Evolutionary conservation across 768 basidiomycete genomes (phyloP).

Genomic region (Hypsizygus marmoreus): DNA sequence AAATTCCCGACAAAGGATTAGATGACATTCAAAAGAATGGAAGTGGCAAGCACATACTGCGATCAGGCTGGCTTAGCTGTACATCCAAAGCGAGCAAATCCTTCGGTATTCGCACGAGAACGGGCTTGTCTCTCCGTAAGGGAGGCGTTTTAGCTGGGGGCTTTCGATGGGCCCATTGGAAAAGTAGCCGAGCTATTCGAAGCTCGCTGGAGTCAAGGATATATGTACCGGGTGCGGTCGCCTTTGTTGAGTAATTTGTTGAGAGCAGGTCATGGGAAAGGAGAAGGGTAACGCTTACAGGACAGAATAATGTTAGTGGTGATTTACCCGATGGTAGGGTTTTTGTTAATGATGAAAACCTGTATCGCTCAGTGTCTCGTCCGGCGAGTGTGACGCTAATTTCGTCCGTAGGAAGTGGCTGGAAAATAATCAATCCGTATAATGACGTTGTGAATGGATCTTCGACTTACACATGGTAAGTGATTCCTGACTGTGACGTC

Average conservation of each 20-base stretch:
- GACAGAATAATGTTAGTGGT: slow-evolving; percentile 61
- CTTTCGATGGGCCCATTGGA: slow-evolving; percentile 65
- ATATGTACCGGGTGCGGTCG: slow-evolving; percentile 69
- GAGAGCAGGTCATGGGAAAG: neutral
- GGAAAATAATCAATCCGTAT: slow-evolving; percentile 6
- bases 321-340: slow-evolving; percentile 62
- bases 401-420: slow-evolving; percentile 67
- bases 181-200: slow-evolving; percentile 58
- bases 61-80: slow-evolving; percentile 58
- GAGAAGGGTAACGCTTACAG: slow-evolving; percentile 49
- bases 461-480: slow-evolving; percentile 70
- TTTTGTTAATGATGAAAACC: slow-evolving; percentile 46
- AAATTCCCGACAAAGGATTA: neutral
- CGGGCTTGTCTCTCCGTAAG: slow-evolving; percentile 31
- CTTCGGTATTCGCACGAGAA: slow-evolving; percentile 61
- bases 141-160: slow-evolving; percentile 25
- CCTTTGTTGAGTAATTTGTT: slow-evolving; percentile 40
- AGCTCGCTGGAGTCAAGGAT: slow-evolving; percentile 69
- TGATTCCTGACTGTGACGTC: slow-evolving; percentile 62
- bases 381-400: slow-evolving; percentile 63
- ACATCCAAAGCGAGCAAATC: slow-evolving; percentile 67
- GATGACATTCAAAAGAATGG: neutral
- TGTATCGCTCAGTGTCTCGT: slow-evolving; percentile 61
- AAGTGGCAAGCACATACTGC: slow-evolving; percentile 29
- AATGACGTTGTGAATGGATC: slow-evolving; percentile 1